Evolutionary conservation across 192 early-diverging fungal genomes (phyloP).

Genomic region (Physocladia obscura): DNA sequence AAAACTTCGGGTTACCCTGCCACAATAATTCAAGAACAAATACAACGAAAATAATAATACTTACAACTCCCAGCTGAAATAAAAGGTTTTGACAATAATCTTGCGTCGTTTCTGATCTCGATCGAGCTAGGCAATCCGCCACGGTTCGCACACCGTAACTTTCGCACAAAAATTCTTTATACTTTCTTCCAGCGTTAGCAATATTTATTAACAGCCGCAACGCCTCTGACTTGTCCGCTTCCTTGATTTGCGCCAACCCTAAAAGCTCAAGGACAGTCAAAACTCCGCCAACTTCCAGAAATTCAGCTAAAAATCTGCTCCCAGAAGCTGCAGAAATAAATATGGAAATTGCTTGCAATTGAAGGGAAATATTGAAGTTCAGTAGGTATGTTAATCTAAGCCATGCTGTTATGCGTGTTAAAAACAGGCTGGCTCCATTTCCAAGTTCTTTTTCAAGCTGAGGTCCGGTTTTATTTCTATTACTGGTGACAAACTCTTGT

Average conservation of each 20-base stretch:
- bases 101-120: constrained; percentile 56
- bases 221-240: constrained; percentile 60
- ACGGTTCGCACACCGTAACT: constrained; percentile 61
- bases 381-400: constrained; percentile 60
- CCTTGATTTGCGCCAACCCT: constrained; percentile 56
- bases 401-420: constrained; percentile 60
- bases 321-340: constrained; percentile 60
- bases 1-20: constrained; percentile 62
- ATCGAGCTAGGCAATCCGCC: constrained; percentile 57
- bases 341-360: constrained; percentile 56
- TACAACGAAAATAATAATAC: background rate
- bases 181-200: constrained; percentile 54
- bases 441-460: constrained; percentile 60
- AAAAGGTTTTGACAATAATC: constrained; percentile 60
- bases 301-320: constrained; percentile 59
- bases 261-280: constrained; percentile 62
- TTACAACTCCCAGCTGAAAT: constrained; percentile 52
- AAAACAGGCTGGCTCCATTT: constrained; percentile 60
- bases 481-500: constrained; percentile 53
- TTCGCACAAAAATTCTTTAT: constrained; percentile 70
- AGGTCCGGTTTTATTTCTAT: constrained; percentile 58
- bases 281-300: constrained; percentile 66
- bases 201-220: constrained; percentile 50
- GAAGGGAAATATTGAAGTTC: constrained; percentile 48
- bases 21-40: background rate